Percentiles rank a stretch among this genome's conserved stretches.
These are phyloP conservation scores for Auxenochlorella protothecoides DNA, from an alignment of 139 green algal species.

Conservation along the genomic window DNA sequence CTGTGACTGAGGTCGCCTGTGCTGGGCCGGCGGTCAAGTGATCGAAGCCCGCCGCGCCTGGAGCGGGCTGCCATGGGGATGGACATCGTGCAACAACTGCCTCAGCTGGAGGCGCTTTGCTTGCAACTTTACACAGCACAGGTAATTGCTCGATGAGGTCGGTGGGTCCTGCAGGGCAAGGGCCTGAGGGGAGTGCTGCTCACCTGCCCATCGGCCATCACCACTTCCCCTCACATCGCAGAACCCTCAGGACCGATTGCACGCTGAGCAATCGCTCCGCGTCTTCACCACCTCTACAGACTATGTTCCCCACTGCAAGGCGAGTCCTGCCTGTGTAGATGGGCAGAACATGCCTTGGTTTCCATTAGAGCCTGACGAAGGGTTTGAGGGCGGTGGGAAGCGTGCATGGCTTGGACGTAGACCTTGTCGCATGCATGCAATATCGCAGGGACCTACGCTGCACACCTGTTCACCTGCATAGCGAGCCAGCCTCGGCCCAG, in stretches of 20 bases:
- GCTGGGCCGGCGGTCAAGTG: background rate
- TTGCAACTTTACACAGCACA: constrained; percentile 77
- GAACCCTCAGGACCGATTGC: constrained; percentile 63
- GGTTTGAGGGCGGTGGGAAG: background rate
- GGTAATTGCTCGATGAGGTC: constrained; percentile 19
- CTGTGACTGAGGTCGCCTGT: background rate
- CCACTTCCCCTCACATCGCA: constrained; percentile 19
- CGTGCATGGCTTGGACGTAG: background rate
- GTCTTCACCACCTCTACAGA: constrained; percentile 79
- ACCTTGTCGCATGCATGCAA: background rate
- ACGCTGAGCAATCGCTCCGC: constrained; percentile 71
- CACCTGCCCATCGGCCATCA: background rate
- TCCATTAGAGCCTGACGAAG: background rate
- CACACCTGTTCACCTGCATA: background rate
- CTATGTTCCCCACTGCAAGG: constrained; percentile 82
- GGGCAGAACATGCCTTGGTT: background rate
- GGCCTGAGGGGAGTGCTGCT: background rate
- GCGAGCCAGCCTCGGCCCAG: background rate
- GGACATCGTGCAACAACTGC: constrained; percentile 45
- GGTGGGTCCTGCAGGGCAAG: background rate
- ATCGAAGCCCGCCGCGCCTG: too few species aligned
- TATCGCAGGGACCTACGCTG: background rate
- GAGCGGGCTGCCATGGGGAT: constrained; percentile 1
- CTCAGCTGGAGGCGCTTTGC: constrained; percentile 82
- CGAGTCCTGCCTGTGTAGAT: constrained; percentile 6